Conservation (phyloP, 2,329 filamentous ascomycete species). For the Botrytis tulipae region DNA sequence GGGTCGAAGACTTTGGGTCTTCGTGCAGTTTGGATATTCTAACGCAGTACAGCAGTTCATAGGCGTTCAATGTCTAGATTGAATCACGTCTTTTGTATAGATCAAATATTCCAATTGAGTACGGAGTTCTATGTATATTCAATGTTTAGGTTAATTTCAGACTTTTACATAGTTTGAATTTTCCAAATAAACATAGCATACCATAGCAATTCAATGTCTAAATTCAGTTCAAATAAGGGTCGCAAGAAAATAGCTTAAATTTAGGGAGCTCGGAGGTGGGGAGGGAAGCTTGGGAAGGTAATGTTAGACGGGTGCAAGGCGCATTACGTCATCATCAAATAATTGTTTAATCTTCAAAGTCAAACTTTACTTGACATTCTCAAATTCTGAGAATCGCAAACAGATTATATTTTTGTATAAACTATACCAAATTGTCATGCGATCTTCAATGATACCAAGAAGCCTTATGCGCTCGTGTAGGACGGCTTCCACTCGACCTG, state of each 20-base stretch:
- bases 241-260: background rate
- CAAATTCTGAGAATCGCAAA: background rate
- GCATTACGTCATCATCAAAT: conserved; percentile 7
- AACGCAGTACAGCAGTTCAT: no score
- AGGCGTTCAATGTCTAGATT: no score
- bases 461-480: conserved; percentile 10
- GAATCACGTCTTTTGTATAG: no score
- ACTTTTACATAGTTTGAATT: no score
- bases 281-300: background rate
- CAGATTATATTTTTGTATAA: background rate
- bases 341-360: background rate
- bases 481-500: background rate
- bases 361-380: background rate
- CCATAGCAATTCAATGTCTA: no score
- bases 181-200: no score
- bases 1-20: no score
- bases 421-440: background rate
- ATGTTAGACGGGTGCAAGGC: background rate
- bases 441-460: conserved; percentile 6
- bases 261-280: background rate
- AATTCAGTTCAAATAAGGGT: background rate
- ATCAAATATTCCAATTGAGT: no score
- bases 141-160: no score
- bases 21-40: no score
- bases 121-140: no score